A percentile compares a stretch with the other conserved stretches of the same genome.
These are phyloP conservation scores for Pisolithus sp. DNA, from an alignment of 768 basidiomycete genomes.

Conservation along the genomic window DNA sequence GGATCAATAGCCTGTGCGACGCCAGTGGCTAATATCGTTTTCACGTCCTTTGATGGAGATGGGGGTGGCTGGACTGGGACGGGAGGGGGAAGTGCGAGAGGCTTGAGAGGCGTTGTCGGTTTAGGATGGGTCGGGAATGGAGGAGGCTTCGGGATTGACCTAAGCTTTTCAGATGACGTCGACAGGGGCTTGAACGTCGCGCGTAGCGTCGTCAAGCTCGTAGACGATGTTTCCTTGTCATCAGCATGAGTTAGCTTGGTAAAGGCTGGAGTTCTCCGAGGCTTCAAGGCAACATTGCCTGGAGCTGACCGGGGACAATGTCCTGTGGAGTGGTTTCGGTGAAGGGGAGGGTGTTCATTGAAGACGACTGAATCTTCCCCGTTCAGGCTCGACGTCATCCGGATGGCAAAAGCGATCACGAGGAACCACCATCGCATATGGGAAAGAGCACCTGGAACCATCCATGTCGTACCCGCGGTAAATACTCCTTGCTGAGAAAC, in stretches of 20 bases:
- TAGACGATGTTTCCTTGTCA: slow-evolving; percentile 1
- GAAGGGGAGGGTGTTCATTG: no score
- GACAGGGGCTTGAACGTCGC: slow-evolving; percentile 7
- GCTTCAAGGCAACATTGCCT: slow-evolving; percentile 9
- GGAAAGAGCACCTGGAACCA: no score
- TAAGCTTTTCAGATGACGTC: slow-evolving; percentile 11
- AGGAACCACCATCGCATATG: no score
- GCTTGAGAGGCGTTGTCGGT: slow-evolving; percentile 13
- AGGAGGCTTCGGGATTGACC: slow-evolving; percentile 24
- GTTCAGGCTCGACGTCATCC: no score
- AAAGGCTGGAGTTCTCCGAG: slow-evolving; percentile 13
- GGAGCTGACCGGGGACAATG: background rate
- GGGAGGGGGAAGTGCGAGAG: slow-evolving; percentile 24
- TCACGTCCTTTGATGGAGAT: slow-evolving; percentile 32
- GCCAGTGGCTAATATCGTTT: slow-evolving; percentile 45
- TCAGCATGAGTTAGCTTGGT: background rate
- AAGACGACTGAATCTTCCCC: no score
- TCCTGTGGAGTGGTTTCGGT: background rate
- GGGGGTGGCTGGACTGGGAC: slow-evolving; percentile 1
- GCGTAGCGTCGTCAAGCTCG: slow-evolving; percentile 1
- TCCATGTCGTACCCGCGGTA: no score
- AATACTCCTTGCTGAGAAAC: no score
- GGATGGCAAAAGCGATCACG: no score
- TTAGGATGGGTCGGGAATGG: slow-evolving; percentile 14
- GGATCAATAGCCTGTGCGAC: slow-evolving; percentile 48